Base-by-base conservation (phyloP, 1,139 yeast genomes). In the Taphrina sp. region DNA sequence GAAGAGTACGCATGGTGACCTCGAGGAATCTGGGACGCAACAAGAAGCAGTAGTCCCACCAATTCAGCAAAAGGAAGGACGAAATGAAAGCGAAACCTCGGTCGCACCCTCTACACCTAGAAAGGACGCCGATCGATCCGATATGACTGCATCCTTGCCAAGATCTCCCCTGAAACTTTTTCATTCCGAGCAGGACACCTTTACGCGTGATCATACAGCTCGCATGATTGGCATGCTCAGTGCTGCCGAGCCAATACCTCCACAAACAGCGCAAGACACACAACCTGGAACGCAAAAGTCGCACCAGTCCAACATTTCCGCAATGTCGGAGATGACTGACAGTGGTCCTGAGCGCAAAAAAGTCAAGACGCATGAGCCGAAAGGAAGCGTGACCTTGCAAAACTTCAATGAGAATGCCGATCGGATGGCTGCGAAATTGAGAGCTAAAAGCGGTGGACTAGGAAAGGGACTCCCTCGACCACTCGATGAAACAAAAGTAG, bases 101-200 rank as follows among this genome's bases (percentile, higher is more conserved):
- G 12, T 7, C 7, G 16, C 17, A 12, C 10, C 44, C n/a, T 39
- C 44, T 19, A 31, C 31, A 17, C 38, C 39, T 12, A 3, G n/a
- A n/a, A 10, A 19, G 29, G 23, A 49, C 34, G 22, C 54, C 1
- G 46, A 42, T 19, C 20, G 39, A 26, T 42, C 54, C 2, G 22
- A 38, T 8, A 39, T 23, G 4, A 29, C 38, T 4, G 29, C 10
- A 1, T 46, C 58, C 3, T 54, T 53, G 10, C 38, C 46, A 2
- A 57, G 54, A 10, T 44, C 53, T 2, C 60, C 60, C 10, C 52
- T 58, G 24, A 58, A 58, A 41, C 52, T 58, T 4, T 58, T 58
- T 19, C 60, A 58, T 22, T 41, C 52, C 8, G 54, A 47, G 26
- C 54, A 51, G 16, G 60, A 58, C 23, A 58, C 60, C 5, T 58